Conservation (phyloP, 1,139 yeast species). For the Protomyces gravidus region DNA sequence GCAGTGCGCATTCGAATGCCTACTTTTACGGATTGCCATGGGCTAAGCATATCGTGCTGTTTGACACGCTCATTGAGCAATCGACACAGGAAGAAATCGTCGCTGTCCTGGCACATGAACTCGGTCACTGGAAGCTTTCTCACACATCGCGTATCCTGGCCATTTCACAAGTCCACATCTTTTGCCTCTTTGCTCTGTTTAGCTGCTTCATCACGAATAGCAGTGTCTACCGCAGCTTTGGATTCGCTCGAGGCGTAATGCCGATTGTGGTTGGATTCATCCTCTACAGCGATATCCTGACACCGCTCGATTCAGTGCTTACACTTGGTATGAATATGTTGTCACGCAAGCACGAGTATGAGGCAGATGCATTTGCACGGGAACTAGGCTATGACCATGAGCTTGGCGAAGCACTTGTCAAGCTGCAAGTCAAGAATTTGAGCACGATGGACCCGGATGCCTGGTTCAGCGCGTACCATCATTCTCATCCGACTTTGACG, state of each 20-base stretch:
- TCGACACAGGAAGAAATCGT: conserved; percentile 75
- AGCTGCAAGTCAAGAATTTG: conserved; percentile 72
- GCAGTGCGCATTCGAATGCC: conserved; percentile 95
- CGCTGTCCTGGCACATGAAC: conserved; percentile 93
- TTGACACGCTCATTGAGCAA: conserved; percentile 80
- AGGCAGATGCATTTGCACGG: conserved; percentile 70
- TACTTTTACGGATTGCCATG: conserved; percentile 94
- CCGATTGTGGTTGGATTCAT: conserved; percentile 79
- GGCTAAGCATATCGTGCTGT: conserved; percentile 90
- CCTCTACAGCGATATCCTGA: conserved; percentile 58
- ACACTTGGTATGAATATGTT: conserved; percentile 64
- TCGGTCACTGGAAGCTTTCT: conserved; percentile 92
- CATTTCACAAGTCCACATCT: conserved; percentile 60
- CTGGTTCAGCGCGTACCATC: conserved; percentile 80
- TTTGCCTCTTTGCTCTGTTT: conserved; percentile 64
- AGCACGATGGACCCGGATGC: conserved; percentile 82
- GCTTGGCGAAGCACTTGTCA: conserved; percentile 67
- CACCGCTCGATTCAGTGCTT: conserved; percentile 68
- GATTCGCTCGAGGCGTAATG: conserved; percentile 48
- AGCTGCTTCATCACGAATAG: conserved; percentile 72
- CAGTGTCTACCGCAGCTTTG: conserved; percentile 73
- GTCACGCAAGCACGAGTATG: conserved; percentile 82
- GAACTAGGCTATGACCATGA: conserved; percentile 65
- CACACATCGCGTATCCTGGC: conserved; percentile 72
- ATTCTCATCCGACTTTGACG: conserved; percentile 83